Conservation (phyloP, 805 yeast species). For the Metschnikowia colocasiae region DNA sequence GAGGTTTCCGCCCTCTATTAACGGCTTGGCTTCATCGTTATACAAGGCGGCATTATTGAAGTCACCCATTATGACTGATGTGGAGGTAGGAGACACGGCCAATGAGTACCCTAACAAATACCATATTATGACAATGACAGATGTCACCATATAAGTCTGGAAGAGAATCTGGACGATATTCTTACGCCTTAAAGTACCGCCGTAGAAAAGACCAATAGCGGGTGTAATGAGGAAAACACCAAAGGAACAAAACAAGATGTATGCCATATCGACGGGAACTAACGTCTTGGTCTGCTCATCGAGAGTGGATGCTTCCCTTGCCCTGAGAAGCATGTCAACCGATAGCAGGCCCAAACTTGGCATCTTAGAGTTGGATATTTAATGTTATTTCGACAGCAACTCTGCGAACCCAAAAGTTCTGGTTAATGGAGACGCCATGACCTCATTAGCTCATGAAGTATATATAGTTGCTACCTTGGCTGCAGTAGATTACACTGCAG, state of each 20-base stretch:
- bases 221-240: slow-evolving; percentile 48
- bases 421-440: background rate
- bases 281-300: slow-evolving; percentile 38
- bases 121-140: slow-evolving; percentile 39
- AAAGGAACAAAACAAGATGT: slow-evolving; percentile 45
- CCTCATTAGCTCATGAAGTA: background rate
- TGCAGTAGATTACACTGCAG: background rate
- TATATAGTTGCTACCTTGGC: background rate
- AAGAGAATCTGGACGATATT: slow-evolving; percentile 42
- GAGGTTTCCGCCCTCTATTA: slow-evolving; percentile 43
- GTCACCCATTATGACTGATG: slow-evolving; percentile 31
- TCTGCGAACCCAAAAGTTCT: background rate
- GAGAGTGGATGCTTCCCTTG: slow-evolving; percentile 9
- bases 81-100: slow-evolving; percentile 35
- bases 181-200: slow-evolving; percentile 41
- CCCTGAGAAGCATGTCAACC: slow-evolving; percentile 3
- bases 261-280: slow-evolving; percentile 47
- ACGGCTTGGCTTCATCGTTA: slow-evolving; percentile 37
- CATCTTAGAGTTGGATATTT: background rate
- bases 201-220: slow-evolving; percentile 43
- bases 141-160: slow-evolving; percentile 43
- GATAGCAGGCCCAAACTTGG: slow-evolving; percentile 5
- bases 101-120: slow-evolving; percentile 45
- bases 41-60: slow-evolving; percentile 39
- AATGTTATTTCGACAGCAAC: background rate